Conservation (phyloP, 2,329 filamentous ascomycete species). For the Aspergillus sp. region DNA sequence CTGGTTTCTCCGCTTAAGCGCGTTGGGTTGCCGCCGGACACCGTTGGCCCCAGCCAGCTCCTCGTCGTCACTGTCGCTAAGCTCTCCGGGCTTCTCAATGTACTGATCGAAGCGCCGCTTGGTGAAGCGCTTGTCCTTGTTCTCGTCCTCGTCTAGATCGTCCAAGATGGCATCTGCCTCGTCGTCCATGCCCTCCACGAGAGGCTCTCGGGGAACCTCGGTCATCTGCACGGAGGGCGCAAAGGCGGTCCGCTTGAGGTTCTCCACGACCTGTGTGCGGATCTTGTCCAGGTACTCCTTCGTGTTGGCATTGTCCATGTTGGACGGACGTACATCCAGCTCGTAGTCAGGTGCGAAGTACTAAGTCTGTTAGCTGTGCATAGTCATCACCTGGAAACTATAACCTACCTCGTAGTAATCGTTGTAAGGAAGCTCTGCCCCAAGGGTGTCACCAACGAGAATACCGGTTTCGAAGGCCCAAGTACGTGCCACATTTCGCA, state of each 20-base stretch:
- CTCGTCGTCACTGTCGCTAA: constrained; percentile 87
- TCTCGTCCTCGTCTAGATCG: constrained; percentile 79
- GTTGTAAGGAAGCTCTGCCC: constrained; percentile 84
- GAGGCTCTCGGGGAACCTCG: constrained; percentile 61
- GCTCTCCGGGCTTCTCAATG: constrained; percentile 74
- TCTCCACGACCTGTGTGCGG: constrained; percentile 65
- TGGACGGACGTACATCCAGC: constrained; percentile 68
- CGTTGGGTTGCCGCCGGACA: constrained; percentile 59
- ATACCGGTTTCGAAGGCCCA: constrained; percentile 73
- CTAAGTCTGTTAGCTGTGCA: constrained; percentile 40
- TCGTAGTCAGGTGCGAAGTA: constrained; percentile 72
- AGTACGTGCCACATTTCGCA: constrained; percentile 65
- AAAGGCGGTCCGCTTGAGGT: constrained; percentile 64
- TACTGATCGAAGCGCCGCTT: constrained; percentile 80
- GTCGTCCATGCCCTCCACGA: constrained; percentile 60
- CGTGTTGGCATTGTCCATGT: constrained; percentile 73
- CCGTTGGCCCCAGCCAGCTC: constrained; percentile 72
- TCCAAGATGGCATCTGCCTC: constrained; percentile 67
- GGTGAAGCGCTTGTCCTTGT: constrained; percentile 79
- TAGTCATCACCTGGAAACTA: background rate
- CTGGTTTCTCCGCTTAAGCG: constrained; percentile 57
- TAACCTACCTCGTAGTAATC: constrained; percentile 77
- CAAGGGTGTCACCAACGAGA: constrained; percentile 80
- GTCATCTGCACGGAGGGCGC: constrained; percentile 67
- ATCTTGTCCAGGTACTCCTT: constrained; percentile 70